Evolutionary conservation across 2,329 filamentous ascomycete genomes (phyloP), one percentile per base, ranked within the genome.

Genomic region (Beauveria sp.): DNA sequence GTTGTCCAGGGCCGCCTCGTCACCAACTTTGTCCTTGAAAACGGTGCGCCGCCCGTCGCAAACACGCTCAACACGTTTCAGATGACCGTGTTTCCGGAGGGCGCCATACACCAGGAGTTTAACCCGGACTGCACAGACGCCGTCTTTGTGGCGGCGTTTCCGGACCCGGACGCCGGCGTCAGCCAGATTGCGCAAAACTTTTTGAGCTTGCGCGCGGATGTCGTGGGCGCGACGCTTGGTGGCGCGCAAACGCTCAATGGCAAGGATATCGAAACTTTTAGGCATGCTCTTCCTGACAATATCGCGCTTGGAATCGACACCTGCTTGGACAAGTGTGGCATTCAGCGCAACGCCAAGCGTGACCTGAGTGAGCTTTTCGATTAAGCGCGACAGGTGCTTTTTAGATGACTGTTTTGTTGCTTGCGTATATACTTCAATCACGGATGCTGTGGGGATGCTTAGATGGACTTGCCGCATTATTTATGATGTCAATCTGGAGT

Each of bases 281-380:
- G 72, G 12, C 63, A 69, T 1, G 62, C 68, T 40, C 78, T 80
- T 58, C 82, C 82, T 1, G 72, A 69, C 7, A 81, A 79, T 63
- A 73, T 84, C 58, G 82, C 82, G 3, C 69, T 77, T 31, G 80
- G 80, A 61, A 77, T 84, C 31, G 79, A 83, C 62, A 68, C 71
- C 20, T 85, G 82, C 67, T 66, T 83, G 64, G 71, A 73, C 61
- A 79, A 75, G 69, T 84, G 82, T 66, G 72, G 72, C 31, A 75
- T 79, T 52, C 64, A 70, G 64, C 72, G 75, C 22, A 73, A 73
- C 53, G 67, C 65, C 1, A 74, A 73, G 69, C 66, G 72, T 6
- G 66, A 67, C 45, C n/a, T 71, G 24, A 62, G 65, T 42, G 66
- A 69, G 55, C 58, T 71, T n/a, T 34, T 64, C 14, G 61, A 43